phyloP scores from a whole-genome alignment of 495 filamentous ascomycete genomes.

The Acidiella bohemica region DNA sequence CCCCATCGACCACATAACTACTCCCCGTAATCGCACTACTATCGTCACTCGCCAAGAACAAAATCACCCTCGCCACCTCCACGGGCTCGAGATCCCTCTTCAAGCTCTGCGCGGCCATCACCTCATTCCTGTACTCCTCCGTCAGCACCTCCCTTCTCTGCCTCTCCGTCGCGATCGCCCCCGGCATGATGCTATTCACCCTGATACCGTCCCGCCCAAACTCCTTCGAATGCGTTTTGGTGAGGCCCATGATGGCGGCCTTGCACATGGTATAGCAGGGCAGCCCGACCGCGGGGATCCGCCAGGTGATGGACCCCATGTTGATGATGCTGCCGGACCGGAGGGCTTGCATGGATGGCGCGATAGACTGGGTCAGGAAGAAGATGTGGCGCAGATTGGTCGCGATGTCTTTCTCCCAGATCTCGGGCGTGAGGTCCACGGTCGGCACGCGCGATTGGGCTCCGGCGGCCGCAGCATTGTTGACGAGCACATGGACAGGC shows the following conservation, averaged over 20 bases:
- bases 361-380: slow-evolving; percentile 30
- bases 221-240: slow-evolving; percentile 10
- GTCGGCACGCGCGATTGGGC: slow-evolving; percentile 8
- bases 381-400: slow-evolving; percentile 26
- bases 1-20: slow-evolving; percentile 16
- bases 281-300: slow-evolving; percentile 18
- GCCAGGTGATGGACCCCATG: slow-evolving; percentile 24
- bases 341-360: slow-evolving; percentile 21
- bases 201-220: slow-evolving; percentile 8
- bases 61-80: slow-evolving; percentile 13
- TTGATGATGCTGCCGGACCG: slow-evolving; percentile 26
- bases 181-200: slow-evolving; percentile 28
- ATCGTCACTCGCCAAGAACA: slow-evolving; percentile 17
- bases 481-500: slow-evolving; percentile 13
- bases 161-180: slow-evolving; percentile 22
- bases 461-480: slow-evolving; percentile 16
- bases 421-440: slow-evolving; percentile 18
- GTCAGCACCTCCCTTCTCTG: slow-evolving; percentile 35
- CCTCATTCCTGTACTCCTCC: slow-evolving; percentile 30
- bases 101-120: slow-evolving; percentile 31
- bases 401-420: slow-evolving; percentile 24
- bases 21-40: slow-evolving; percentile 9
- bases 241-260: slow-evolving; percentile 25
- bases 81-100: slow-evolving; percentile 31
- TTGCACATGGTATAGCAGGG: slow-evolving; percentile 24